These are phyloP conservation scores for Hirsutella thompsonii DNA, from an alignment of 2,329 filamentous ascomycete genomes.

Conservation along the genomic window DNA sequence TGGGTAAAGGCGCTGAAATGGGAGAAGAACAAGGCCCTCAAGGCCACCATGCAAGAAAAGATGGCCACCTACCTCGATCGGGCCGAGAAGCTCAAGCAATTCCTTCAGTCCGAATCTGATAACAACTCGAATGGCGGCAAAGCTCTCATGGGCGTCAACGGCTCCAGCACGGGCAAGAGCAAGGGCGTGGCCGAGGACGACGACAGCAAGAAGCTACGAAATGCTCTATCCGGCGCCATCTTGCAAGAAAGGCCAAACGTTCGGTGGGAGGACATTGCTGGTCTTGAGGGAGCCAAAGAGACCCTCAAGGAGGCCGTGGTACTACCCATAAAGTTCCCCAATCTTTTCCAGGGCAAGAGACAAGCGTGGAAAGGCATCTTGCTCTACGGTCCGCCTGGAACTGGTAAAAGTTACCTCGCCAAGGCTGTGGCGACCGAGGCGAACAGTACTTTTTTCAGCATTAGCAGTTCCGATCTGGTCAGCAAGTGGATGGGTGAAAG, in stretches of 20 bases:
- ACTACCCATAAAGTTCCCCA: constrained; percentile 94
- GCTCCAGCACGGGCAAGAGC: constrained; percentile 46
- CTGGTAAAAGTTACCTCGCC: constrained; percentile 93
- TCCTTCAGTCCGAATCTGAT: constrained; percentile 64
- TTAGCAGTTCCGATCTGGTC: constrained; percentile 91
- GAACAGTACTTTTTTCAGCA: constrained; percentile 98
- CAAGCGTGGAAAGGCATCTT: constrained; percentile 98
- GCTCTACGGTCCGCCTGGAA: constrained; percentile 90
- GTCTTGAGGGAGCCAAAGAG: constrained; percentile 87
- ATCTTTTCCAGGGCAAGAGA: constrained; percentile 88
- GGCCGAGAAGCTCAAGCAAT: constrained; percentile 92
- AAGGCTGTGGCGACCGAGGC: constrained; percentile 97
- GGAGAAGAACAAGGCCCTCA: constrained; percentile 97
- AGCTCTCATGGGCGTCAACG: constrained; percentile 54
- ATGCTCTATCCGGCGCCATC: constrained; percentile 82
- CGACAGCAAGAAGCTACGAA: constrained; percentile 89
- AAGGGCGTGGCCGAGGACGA: constrained; percentile 66
- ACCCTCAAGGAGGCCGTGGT: constrained; percentile 96
- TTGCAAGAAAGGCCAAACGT: constrained; percentile 92
- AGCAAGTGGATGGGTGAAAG: constrained; percentile 99
- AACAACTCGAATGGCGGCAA: constrained; percentile 56
- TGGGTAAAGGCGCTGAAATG: constrained; percentile 99
- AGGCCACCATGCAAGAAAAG: constrained; percentile 94
- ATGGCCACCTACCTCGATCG: constrained; percentile 96
- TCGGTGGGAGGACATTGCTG: constrained; percentile 96